phyloP scores from a whole-genome alignment of 2,329 filamentous ascomycete genomes.

The Aspergillus clavatus region DNA sequence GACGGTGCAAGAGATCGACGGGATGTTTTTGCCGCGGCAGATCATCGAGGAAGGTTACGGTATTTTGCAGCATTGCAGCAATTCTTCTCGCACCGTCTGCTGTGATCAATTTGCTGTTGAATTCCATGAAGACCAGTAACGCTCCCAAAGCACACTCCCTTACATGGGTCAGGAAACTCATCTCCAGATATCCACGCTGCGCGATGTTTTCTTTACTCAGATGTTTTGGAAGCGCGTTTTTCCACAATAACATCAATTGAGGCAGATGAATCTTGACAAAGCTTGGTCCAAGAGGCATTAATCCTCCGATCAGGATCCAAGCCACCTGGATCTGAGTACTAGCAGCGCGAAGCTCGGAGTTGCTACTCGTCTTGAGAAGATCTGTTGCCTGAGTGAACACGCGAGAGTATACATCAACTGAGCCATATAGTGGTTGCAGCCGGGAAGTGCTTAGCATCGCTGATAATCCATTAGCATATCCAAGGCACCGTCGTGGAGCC shows the following conservation, averaged over 20 bases:
- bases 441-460: conserved; percentile 87
- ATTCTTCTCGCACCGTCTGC: conserved; percentile 91
- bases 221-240: conserved; percentile 92
- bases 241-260: conserved; percentile 90
- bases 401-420: conserved; percentile 88
- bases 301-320: conserved; percentile 91
- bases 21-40: conserved; percentile 77
- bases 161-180: conserved; percentile 90
- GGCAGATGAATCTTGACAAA: conserved; percentile 98
- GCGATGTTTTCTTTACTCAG: conserved; percentile 87
- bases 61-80: conserved; percentile 91
- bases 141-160: conserved; percentile 90
- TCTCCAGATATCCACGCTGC: conserved; percentile 76
- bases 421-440: conserved; percentile 83
- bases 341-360: conserved; percentile 83
- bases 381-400: conserved; percentile 88
- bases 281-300: conserved; percentile 95
- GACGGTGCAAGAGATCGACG: conserved; percentile 77
- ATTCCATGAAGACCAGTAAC: conserved; percentile 86
- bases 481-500: conserved; percentile 77
- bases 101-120: conserved; percentile 85
- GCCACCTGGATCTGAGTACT: conserved; percentile 95
- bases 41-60: conserved; percentile 79
- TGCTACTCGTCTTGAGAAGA: conserved; percentile 84
- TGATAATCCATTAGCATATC: conserved; percentile 86